These are phyloP conservation scores for Heterococcus sp. DNA, from an alignment of 108 stramenopile species.

Conservation along the genomic window DNA sequence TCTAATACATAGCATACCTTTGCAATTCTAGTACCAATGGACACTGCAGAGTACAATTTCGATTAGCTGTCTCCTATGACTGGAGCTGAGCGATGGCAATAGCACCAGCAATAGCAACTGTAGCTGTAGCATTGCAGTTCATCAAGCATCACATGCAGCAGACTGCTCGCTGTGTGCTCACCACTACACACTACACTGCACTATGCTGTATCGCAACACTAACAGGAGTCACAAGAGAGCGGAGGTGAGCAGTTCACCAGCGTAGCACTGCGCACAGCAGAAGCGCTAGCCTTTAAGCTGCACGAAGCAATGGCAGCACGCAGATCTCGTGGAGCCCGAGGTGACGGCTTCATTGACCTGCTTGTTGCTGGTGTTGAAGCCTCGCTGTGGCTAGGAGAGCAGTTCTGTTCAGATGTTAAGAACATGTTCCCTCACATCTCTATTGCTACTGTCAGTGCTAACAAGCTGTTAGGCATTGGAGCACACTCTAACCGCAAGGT, in stretches of 20 bases:
- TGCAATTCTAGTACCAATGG: no score
- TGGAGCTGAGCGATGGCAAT: no score
- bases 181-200: no score
- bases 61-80: no score
- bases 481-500: not conserved
- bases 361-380: conserved; percentile 75
- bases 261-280: not conserved
- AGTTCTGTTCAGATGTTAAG: conserved; percentile 72
- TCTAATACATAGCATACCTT: no score
- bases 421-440: conserved; percentile 68
- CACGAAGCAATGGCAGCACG: not conserved
- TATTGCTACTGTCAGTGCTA: conserved; percentile 64
- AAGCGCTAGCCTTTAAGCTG: not conserved
- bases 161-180: not conserved
- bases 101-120: not conserved
- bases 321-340: not conserved
- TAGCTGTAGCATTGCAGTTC: not conserved
- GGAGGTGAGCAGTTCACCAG: not conserved
- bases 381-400: conserved; percentile 75
- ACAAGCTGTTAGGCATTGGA: conserved; percentile 71
- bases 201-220: no score
- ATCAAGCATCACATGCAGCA: not conserved
- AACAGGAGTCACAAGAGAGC: no score
- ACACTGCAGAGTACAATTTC: no score
- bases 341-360: conserved; percentile 51